Conservation (phyloP, 2,329 filamentous ascomycete genomes). For the Fonsecaea pugnacius region DNA sequence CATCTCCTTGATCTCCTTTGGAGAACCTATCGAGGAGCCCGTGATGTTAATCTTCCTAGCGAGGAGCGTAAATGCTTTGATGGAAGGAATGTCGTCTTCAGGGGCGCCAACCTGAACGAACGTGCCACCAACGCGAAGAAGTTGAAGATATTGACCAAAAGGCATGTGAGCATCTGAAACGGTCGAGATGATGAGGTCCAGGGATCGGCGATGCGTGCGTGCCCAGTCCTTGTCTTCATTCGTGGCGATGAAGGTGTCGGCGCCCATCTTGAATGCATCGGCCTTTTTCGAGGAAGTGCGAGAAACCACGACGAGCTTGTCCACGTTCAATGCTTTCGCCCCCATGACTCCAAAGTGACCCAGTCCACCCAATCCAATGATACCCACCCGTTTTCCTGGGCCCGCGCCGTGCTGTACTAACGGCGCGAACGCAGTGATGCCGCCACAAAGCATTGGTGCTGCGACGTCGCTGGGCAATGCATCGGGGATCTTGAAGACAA, state of each 20-base stretch:
- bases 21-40: conserved; percentile 54
- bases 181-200: conserved; percentile 63
- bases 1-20: conserved; percentile 52
- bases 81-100: conserved; percentile 60
- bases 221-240: conserved; percentile 61
- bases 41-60: conserved; percentile 60
- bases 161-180: conserved; percentile 67
- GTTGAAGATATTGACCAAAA: conserved; percentile 62
- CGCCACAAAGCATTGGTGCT: conserved; percentile 76
- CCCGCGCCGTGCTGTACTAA: conserved; percentile 70
- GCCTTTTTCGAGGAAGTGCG: conserved; percentile 56
- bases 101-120: conserved; percentile 72
- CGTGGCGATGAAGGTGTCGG: conserved; percentile 62
- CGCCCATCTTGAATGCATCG: conserved; percentile 60
- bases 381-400: conserved; percentile 71
- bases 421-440: conserved; percentile 74
- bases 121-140: conserved; percentile 63
- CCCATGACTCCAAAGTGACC: conserved; percentile 75
- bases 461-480: conserved; percentile 55
- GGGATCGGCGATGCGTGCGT: conserved; percentile 52
- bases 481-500: conserved; percentile 54
- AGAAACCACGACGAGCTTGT: conserved; percentile 65
- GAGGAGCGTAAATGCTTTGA: conserved; percentile 65
- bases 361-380: conserved; percentile 74
- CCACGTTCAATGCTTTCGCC: conserved; percentile 71